Evolutionary conservation across 2,329 filamentous ascomycete species (phyloP), one percentile per base, ranked within the genome.

Genomic region (Trichoderma simmonsii): DNA sequence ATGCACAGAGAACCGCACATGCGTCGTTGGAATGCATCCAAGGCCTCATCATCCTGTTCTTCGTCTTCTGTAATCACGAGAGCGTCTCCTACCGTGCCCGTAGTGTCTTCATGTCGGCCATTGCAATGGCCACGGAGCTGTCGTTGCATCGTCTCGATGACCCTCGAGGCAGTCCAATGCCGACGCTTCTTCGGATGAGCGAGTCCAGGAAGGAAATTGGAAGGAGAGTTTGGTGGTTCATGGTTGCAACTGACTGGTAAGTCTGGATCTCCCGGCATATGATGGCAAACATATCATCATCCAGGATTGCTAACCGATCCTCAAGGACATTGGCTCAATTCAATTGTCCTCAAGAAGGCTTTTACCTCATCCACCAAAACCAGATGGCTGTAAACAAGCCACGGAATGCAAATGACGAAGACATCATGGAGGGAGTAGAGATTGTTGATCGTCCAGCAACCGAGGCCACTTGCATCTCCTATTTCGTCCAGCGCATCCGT

Each of bases 221-320:
- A 54, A 77, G 83, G 21, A 78, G 84, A 60, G 74, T 84, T 4
- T 85, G 83, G 84, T 85, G 83, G 83, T 82, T 84, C 73, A 76
- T 85, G 6, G 79, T 79, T 11, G 76, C 80, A 1, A 82, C 80
- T 5, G 83, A 85, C 72, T 84, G 81, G 83, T 82, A 72, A 74
- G 77, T 60, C 8, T 30, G 30, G 21, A 12, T 7, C 21, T 34
- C 14, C 15, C n/a, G 4, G 48, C 54, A 6, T 15, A 28, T 28
- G 56, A 59, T 30, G 3, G 24, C 32, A 8, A 15, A 14, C 8
- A 32, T 26, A 21, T 15, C 30, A 3, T 36, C 9, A 21, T 48
- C 28, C 18, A 39, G n/a, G 18, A 56, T 34, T 60, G 39, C 24
- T 71, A 39, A 65, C 36, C 32, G 9, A 34, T 14, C 6, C 26